A percentile compares a stretch with the other conserved stretches of the same genome.
Evolutionary conservation across 441 rosid genomes (phyloP).

Genomic region (Syzygium syzygioides): DNA sequence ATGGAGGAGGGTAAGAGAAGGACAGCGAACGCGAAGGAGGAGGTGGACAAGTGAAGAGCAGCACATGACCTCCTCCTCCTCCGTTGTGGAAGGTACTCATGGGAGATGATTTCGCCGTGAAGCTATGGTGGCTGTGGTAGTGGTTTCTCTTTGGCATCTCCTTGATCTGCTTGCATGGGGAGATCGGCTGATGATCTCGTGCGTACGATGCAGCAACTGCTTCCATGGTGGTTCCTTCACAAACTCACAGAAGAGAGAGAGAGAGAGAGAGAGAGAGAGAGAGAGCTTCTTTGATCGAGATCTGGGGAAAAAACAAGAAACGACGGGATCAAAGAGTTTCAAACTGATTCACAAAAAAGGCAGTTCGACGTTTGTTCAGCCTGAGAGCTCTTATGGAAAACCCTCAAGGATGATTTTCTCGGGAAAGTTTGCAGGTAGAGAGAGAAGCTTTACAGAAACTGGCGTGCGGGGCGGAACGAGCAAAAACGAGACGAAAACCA

Average conservation of each 20-base stretch:
- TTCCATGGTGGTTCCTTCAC: conserved; percentile 27
- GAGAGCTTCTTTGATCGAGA: not conserved
- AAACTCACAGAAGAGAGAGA: not conserved
- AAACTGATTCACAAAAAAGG: not conserved
- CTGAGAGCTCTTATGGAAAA: not conserved
- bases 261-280: not conserved
- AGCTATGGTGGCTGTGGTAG: conserved; percentile 23
- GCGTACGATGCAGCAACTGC: conserved; percentile 31
- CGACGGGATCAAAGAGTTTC: not conserved
- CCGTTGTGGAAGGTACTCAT: conserved; percentile 10
- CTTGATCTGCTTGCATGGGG: conserved; percentile 37
- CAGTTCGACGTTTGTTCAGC: not conserved
- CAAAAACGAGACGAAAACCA: not conserved
- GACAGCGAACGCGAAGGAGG: conserved; percentile 25
- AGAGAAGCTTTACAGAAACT: not conserved
- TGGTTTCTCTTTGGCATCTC: conserved; percentile 30
- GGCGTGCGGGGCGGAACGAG: not conserved
- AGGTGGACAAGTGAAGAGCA: not conserved
- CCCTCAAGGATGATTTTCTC: not conserved
- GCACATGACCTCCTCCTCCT: conserved; percentile 18
- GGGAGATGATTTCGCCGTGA: conserved; percentile 36
- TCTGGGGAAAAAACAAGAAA: not conserved
- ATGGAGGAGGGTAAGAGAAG: conserved; percentile 24
- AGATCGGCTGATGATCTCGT: conserved; percentile 28
- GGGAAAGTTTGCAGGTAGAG: not conserved